Base-by-base conservation (phyloP, 2,329 filamentous ascomycete genomes). In the Claviceps capensis region DNA sequence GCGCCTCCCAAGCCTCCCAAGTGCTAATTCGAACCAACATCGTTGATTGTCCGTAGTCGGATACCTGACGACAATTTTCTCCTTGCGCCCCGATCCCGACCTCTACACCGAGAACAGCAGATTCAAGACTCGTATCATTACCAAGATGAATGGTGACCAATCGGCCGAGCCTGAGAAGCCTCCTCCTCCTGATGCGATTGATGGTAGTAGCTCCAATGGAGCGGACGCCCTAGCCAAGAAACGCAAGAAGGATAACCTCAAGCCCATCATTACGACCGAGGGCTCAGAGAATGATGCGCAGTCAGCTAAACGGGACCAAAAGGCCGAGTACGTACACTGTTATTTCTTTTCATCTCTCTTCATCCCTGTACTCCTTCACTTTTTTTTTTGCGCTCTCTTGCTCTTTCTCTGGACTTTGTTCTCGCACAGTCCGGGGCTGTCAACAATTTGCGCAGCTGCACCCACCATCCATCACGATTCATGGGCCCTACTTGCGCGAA, bases 231-330 rank as follows among this genome's bases (percentile, higher is more conserved):
- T 57, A 23, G 61, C 62, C 22, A 87, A 86, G 75, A 88, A 88
- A 75, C 77, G 83, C 63, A 83, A 84, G 73, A 88, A 88, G 75
- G 81, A 83, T 43, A 77, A 76, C 51, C 70, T 86, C 59, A 86
- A 86, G 70, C 85, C 85, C 61, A 87, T 88, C 63, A 84, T 88
- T 67, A 88, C 83, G 42, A 85, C 77, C 54, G 83, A 71, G 67
- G 67, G 72, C 69, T 14, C 26, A 9, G 50, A 45, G 14, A 38
- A 19, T 46, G 47, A 45, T 22, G 23, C 37, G 17, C 40, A 50
- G 34, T 23, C 23, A 19, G 42, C 34, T 22, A 48, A 44, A 40
- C 66, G 64, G 64, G 69, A 51, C 58, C 62, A 47, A 57, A 62
- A 59, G 55, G 23, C 58, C 48, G 69, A 63, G 69, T 72, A 65